Conservation (phyloP, 1,284 basidiomycete species). For the Coniferiporia sulphurascens region DNA sequence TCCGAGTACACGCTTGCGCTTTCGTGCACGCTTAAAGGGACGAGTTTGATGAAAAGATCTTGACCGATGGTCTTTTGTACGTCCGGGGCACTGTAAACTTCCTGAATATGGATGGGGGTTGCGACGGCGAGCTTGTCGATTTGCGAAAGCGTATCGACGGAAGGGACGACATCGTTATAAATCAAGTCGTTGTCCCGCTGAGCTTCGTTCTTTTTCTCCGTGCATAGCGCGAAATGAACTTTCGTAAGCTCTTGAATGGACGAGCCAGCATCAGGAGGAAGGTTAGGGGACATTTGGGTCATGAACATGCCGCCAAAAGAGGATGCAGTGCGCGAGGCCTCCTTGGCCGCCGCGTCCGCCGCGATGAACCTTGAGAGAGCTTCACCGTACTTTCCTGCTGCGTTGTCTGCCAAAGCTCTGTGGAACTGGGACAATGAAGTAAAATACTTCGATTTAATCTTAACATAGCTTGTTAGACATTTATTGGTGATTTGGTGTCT, state of each 20-base stretch:
- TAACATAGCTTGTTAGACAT: conserved; percentile 5
- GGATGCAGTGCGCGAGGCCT: conserved; percentile 67
- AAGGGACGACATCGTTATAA: conserved; percentile 91
- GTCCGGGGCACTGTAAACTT: conserved; percentile 87
- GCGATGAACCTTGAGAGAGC: conserved; percentile 78
- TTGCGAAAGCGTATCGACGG: conserved; percentile 72
- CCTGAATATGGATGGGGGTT: conserved; percentile 85
- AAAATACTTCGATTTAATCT: conserved; percentile 92
- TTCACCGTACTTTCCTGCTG: conserved; percentile 80
- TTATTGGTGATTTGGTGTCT: too few species aligned
- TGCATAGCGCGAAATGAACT: conserved; percentile 72
- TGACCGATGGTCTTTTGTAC: conserved; percentile 94
- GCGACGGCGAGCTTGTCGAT: conserved; percentile 82
- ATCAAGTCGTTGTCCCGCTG: conserved; percentile 95
- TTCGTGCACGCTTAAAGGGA: conserved; percentile 94
- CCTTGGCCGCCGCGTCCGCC: conserved; percentile 82
- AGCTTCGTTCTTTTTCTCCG: conserved; percentile 73
- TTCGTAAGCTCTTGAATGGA: conserved; percentile 82
- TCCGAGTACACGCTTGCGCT: conserved; percentile 96
- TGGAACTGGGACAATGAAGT: conserved; percentile 85
- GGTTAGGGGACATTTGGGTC: conserved; percentile 69
- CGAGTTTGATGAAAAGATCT: conserved; percentile 84
- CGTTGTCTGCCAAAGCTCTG: conserved; percentile 74
- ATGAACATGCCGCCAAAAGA: conserved; percentile 75
- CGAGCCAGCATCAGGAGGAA: conserved; percentile 84